Conservation (phyloP, 2,329 filamentous ascomycete species). For the Phaeophleospora eucalypticola region DNA sequence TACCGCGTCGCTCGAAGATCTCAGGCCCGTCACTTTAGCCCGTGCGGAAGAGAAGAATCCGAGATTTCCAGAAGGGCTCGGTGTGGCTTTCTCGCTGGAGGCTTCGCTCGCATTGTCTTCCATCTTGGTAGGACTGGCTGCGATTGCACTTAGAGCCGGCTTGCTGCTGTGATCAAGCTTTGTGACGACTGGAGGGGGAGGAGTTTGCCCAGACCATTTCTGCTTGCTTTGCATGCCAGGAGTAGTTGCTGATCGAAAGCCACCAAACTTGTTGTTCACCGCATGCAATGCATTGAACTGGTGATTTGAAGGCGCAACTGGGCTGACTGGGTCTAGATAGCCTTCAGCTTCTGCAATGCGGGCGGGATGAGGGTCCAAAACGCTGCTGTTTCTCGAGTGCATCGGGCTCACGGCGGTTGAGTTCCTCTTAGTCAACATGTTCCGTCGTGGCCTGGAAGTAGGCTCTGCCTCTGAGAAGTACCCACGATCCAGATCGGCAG, state of each 20-base stretch:
- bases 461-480: constrained; percentile 86
- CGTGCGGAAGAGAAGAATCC: constrained; percentile 33
- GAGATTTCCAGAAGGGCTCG: constrained; percentile 32
- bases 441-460: constrained; percentile 36
- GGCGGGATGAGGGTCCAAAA: constrained; percentile 7
- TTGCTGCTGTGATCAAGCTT: constrained; percentile 52
- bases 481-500: constrained; percentile 70
- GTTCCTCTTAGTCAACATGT: constrained; percentile 68
- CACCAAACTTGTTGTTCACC: constrained; percentile 24
- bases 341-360: constrained; percentile 7
- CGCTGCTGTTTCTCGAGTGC: constrained; percentile 61
- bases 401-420: constrained; percentile 37
- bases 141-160: constrained; percentile 19
- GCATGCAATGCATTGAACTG: constrained; percentile 21
- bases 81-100: constrained; percentile 33
- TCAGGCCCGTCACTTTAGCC: constrained; percentile 61
- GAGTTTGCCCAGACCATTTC: constrained; percentile 36
- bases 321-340: constrained; percentile 14
- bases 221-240: constrained; percentile 30
- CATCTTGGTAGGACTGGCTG: constrained; percentile 20
- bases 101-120: constrained; percentile 42
- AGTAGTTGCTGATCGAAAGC: constrained; percentile 26
- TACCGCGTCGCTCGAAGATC: constrained; percentile 75
- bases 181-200: constrained; percentile 53
- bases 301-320: constrained; percentile 13